Conservation (phyloP, 2,329 filamentous ascomycete species). For the Paramyrothecium roridum region DNA sequence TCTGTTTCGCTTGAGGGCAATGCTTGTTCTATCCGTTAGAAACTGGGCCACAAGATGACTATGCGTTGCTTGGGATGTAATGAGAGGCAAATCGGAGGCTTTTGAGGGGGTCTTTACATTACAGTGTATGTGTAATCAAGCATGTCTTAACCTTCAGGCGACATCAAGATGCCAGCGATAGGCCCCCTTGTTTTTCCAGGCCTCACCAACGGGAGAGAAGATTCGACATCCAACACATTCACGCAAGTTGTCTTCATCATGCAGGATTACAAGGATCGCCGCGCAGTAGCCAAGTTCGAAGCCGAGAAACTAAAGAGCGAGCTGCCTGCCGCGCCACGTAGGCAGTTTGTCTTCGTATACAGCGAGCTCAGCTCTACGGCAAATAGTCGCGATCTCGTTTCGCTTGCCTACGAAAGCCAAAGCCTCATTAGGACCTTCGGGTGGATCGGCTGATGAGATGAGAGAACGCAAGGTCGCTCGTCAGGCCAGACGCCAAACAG, state of each 20-base stretch:
- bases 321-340: constrained; percentile 3
- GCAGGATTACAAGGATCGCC: constrained; percentile 3
- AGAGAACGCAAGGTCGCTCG: background rate
- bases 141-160: too few species aligned
- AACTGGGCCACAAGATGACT: too few species aligned
- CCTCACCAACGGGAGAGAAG: background rate
- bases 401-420: constrained; percentile 1
- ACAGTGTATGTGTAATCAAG: too few species aligned
- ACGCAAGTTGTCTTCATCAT: background rate
- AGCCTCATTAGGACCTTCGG: constrained; percentile 1
- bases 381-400: constrained; percentile 1
- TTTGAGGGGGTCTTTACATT: too few species aligned
- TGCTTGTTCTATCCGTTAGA: too few species aligned
- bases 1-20: too few species aligned
- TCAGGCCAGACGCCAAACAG: constrained; percentile 1
- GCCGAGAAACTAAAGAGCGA: background rate
- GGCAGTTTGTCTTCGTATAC: constrained; percentile 1
- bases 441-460: background rate
- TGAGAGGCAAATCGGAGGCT: too few species aligned
- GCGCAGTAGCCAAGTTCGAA: constrained; percentile 4
- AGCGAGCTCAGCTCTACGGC: constrained; percentile 2
- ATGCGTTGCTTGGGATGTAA: too few species aligned
- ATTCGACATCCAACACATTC: background rate
- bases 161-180: too few species aligned
- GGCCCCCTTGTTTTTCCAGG: too few species aligned